Conservation (phyloP, 805 yeast species). For the Metschnikowia cubensis region DNA sequence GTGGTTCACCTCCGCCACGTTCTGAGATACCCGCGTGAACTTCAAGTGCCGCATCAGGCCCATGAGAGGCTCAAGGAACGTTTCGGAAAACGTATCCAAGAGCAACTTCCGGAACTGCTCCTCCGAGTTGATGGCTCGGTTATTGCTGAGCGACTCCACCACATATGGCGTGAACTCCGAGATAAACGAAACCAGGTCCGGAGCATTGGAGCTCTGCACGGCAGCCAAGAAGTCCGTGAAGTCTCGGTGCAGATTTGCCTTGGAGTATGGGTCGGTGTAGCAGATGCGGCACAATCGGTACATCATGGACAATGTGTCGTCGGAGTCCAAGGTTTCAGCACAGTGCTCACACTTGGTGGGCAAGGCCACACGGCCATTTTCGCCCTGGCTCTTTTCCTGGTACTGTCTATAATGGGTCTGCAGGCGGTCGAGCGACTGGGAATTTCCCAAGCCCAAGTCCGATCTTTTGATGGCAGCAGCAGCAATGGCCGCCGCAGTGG, state of each 20-base stretch:
- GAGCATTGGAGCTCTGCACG: constrained; percentile 18
- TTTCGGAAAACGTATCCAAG: constrained; percentile 31
- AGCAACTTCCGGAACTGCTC: constrained; percentile 33
- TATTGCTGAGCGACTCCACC: constrained; percentile 22
- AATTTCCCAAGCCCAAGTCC: constrained; percentile 10
- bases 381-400: constrained; percentile 18
- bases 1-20: constrained; percentile 22
- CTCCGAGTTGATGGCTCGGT: constrained; percentile 25
- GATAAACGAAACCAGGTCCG: constrained; percentile 13
- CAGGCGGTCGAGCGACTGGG: constrained; percentile 11
- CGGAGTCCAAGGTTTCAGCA: constrained; percentile 19
- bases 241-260: constrained; percentile 25
- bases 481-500: constrained; percentile 18
- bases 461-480: constrained; percentile 17
- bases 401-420: constrained; percentile 16
- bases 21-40: constrained; percentile 29
- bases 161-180: constrained; percentile 16
- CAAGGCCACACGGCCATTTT: constrained; percentile 14
- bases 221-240: constrained; percentile 26
- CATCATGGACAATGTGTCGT: constrained; percentile 22
- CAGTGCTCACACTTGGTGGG: constrained; percentile 30
- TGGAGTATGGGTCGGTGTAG: constrained; percentile 27
- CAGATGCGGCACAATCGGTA: constrained; percentile 29
- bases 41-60: constrained; percentile 30
- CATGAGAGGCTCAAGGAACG: constrained; percentile 38